These are phyloP conservation scores for Thermothelomyces thermophilus DNA, from an alignment of 2,329 filamentous ascomycete genomes.

Conservation along the genomic window DNA sequence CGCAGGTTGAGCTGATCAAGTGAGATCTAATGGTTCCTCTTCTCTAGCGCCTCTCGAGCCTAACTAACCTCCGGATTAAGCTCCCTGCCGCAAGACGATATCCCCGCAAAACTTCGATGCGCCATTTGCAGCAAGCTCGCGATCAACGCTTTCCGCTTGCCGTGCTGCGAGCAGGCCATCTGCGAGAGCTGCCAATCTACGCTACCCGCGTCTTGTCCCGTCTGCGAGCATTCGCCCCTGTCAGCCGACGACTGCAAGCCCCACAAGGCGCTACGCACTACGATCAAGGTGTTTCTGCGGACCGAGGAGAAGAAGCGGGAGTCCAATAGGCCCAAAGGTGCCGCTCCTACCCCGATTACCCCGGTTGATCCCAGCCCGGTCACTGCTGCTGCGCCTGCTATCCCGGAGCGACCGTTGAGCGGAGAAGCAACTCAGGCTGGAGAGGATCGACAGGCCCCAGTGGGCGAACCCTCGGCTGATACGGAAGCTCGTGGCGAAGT, in stretches of 20 bases:
- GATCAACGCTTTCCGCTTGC: constrained; percentile 81
- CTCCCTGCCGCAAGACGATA: constrained; percentile 71
- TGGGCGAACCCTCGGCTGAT: neutral
- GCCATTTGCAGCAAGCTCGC: constrained; percentile 88
- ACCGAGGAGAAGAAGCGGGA: constrained; percentile 87
- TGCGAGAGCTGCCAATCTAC: constrained; percentile 80
- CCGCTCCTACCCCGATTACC: constrained; percentile 29
- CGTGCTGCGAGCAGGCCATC: constrained; percentile 92
- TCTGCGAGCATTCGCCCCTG: constrained; percentile 87
- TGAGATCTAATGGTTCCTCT: constrained; percentile 30
- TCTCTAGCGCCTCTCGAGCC: neutral
- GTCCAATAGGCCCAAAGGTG: constrained; percentile 49
- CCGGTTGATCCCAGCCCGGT: constrained; percentile 37
- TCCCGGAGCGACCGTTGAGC: constrained; percentile 7
- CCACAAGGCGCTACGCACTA: constrained; percentile 86
- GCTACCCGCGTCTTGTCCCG: constrained; percentile 73
- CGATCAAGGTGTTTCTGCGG: constrained; percentile 83
- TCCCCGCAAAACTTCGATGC: constrained; percentile 94
- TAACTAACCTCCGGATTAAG: constrained; percentile 39
- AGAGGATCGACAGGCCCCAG: constrained; percentile 6
- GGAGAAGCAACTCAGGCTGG: constrained; percentile 6
- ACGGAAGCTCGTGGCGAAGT: neutral
- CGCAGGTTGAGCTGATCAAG: constrained; percentile 55
- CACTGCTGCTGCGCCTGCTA: constrained; percentile 28
- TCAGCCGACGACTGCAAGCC: constrained; percentile 80